Base-by-base conservation (phyloP, 2,329 filamentous ascomycete genomes). In the Endocalyx cinctus region DNA sequence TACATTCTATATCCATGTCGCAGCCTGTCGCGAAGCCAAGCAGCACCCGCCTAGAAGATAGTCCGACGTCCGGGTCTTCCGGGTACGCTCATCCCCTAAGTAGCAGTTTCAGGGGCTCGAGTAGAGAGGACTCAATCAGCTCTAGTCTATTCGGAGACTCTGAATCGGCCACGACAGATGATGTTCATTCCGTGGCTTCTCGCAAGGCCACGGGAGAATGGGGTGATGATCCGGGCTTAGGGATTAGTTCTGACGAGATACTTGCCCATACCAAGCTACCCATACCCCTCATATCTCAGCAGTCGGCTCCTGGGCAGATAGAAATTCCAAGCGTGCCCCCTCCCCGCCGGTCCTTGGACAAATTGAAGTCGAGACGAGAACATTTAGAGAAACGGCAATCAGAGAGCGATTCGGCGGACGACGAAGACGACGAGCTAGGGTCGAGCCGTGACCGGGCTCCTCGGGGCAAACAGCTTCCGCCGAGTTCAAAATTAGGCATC, bases 341-440 rank as follows among this genome's bases (percentile, higher is more conserved):
- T 2, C 69, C 77, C 17, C 74, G 74, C 41, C 79, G 80, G 17
- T 86, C 84, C 4, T 68, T 79, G 2, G 87, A 94, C 51, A 80
- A 83, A 43, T 74, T 88, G 16, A 79, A 77, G 43, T 77, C 78
- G 4, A 90, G 85, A 58, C 78, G 83, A 19, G 84, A 88, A 44
- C 80, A 79, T 6, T 62, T 87, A 20, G 86, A 94, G 51, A 86
- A 78, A 48, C 75, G 79, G 27, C 74, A 77, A 12, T 64, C 79
- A 23, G 87, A 94, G 48, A 76, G 69, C 35, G 90, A 96, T 51
- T 94, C 87, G 18, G 89, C 89, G 5, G 90, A 96, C 50, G 90
- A 96, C 48, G 90, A 96, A 60, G 90, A 96, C 45, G 89, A 96
- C 39, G 90, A 95, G 52, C 71, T 94, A 5, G 88, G 86, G 6